Evolutionary conservation across 2,329 filamentous ascomycete species (phyloP).

Genomic region (Calonectria fujianensis): DNA sequence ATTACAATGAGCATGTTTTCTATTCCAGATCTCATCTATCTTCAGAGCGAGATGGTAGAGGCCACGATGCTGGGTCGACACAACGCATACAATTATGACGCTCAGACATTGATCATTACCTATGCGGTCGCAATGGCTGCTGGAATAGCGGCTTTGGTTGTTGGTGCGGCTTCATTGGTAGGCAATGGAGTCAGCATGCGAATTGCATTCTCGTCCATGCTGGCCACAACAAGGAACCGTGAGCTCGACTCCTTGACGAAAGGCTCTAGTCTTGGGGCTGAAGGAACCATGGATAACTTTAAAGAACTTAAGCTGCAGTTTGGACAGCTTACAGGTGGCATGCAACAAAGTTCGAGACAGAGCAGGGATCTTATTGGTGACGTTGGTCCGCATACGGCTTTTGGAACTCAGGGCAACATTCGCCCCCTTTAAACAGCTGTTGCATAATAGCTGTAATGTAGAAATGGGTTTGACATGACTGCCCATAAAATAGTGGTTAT

Average conservation of each 20-base stretch:
- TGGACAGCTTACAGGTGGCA: not conserved
- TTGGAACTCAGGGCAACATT: not conserved
- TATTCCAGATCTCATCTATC: not conserved
- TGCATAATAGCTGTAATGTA: too few species aligned
- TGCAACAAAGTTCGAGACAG: too few species aligned
- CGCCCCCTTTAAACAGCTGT: too few species aligned
- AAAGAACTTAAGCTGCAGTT: not conserved
- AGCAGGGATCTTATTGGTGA: not conserved
- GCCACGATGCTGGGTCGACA: not conserved
- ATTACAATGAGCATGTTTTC: slow-evolving; percentile 6
- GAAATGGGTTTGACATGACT: too few species aligned
- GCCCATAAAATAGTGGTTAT: too few species aligned
- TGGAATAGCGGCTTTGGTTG: not conserved
- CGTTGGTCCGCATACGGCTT: not conserved
- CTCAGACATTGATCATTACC: not conserved
- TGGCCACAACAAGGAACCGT: not conserved
- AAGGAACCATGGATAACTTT: not conserved
- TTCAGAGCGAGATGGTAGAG: not conserved
- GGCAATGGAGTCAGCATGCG: not conserved
- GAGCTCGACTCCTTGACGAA: not conserved
- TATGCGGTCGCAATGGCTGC: not conserved
- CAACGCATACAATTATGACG: not conserved
- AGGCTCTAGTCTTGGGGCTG: not conserved
- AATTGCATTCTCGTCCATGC: not conserved
- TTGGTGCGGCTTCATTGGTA: not conserved